phyloP scores from a whole-genome alignment of 305 asterid genomes.

The Fraxinus nigra region DNA sequence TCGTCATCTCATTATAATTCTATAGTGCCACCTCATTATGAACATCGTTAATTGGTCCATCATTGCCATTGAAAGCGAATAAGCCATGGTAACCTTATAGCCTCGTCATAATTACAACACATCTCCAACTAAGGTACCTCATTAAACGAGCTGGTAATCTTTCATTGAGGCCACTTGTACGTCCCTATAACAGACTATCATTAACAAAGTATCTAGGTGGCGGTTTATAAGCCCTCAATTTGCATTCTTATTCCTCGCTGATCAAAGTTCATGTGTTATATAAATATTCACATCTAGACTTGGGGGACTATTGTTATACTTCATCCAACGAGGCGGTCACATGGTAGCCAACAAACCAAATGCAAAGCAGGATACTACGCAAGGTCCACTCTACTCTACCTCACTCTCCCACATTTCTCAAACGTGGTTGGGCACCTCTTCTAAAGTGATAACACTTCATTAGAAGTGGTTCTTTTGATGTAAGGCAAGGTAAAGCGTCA shows the following conservation, averaged over 20 bases:
- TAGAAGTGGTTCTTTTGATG: not conserved
- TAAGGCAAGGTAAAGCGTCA: not conserved
- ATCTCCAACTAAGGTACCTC: not conserved
- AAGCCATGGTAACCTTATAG: not conserved
- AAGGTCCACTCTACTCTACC: not conserved
- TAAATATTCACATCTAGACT: not conserved
- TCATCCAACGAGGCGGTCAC: no score
- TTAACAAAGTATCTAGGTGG: not conserved
- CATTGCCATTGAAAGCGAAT: not conserved
- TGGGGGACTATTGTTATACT: not conserved
- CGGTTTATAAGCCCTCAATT: not conserved
- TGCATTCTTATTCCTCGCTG: not conserved
- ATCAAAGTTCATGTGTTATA: not conserved
- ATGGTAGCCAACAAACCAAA: not conserved
- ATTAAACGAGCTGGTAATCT: not conserved
- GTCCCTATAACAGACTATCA: not conserved
- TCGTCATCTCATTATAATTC: not conserved
- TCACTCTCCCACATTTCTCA: not conserved
- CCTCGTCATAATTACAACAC: not conserved
- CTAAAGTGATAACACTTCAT: not conserved
- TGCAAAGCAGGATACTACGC: not conserved
- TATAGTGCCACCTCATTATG: not conserved
- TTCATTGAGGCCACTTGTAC: not conserved
- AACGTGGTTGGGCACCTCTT: not conserved
- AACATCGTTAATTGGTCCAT: not conserved